Percentiles rank a stretch among this genome's conserved stretches.
phyloP scores from a whole-genome alignment of 1,284 basidiomycete species.

The Fomitiporia mediterranea region DNA sequence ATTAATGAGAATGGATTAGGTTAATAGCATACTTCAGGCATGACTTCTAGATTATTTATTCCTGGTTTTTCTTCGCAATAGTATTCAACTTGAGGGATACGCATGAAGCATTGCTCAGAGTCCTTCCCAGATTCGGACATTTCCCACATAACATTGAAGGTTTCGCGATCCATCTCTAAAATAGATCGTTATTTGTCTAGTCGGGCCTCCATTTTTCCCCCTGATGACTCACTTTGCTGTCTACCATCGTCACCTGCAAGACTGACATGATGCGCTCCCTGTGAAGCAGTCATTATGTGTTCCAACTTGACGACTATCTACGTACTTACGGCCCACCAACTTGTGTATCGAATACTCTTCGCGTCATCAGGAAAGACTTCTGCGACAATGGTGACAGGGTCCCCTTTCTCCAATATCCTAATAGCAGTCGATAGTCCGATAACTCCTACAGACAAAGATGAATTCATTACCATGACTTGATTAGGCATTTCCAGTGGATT shows the following conservation, averaged over 20 bases:
- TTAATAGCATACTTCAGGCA: conserved; percentile 53
- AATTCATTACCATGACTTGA: not conserved
- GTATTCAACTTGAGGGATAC: conserved; percentile 57
- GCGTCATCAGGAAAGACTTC: conserved; percentile 63
- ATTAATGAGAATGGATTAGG: not conserved
- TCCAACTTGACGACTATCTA: not conserved
- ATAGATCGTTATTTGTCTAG: no score
- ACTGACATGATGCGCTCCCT: conserved; percentile 70
- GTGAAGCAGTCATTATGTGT: not conserved
- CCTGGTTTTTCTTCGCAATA: conserved; percentile 39
- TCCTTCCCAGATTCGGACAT: conserved; percentile 52
- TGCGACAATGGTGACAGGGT: conserved; percentile 60
- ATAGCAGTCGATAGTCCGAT: conserved; percentile 69
- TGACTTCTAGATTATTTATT: conserved; percentile 45
- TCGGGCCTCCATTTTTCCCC: no score
- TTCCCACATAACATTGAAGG: conserved; percentile 68
- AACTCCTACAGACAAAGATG: conserved; percentile 43
- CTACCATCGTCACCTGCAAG: conserved; percentile 42
- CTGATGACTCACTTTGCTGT: conserved; percentile 44
- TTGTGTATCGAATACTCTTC: conserved; percentile 65
- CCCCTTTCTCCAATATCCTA: conserved; percentile 53
- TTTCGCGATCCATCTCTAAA: conserved; percentile 64
- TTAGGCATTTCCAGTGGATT: not conserved
- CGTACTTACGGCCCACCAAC: conserved; percentile 68
- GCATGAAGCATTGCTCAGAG: conserved; percentile 55